phyloP scores from a whole-genome alignment of 805 yeast genomes.

The Kuraishia borneana region DNA sequence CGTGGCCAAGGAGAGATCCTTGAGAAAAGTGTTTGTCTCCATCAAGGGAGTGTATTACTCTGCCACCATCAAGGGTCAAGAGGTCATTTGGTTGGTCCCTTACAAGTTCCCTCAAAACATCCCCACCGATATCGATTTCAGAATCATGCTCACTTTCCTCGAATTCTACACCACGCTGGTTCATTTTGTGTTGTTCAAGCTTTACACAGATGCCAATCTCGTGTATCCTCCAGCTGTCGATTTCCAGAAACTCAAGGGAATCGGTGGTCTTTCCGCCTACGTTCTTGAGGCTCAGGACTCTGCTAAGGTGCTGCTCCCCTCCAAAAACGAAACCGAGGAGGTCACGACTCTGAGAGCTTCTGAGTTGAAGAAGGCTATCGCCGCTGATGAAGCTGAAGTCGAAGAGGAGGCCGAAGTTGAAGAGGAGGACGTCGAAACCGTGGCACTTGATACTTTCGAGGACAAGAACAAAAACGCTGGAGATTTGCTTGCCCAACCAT shows the following conservation, averaged over 20 bases:
- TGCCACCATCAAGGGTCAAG: constrained; percentile 85
- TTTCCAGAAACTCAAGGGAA: constrained; percentile 59
- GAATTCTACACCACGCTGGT: constrained; percentile 90
- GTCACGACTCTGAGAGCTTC: constrained; percentile 26
- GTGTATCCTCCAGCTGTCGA: constrained; percentile 88
- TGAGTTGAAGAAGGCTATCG: constrained; percentile 39
- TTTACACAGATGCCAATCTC: constrained; percentile 76
- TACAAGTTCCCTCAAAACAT: constrained; percentile 94
- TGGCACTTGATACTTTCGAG: constrained; percentile 61
- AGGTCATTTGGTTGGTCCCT: constrained; percentile 92
- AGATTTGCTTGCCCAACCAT: constrained; percentile 68
- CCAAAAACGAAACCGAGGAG: constrained; percentile 12
- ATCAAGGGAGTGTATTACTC: constrained; percentile 96
- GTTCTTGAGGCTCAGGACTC: constrained; percentile 48
- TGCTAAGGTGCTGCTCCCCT: constrained; percentile 26
- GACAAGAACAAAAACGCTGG: constrained; percentile 52
- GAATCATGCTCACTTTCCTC: constrained; percentile 92
- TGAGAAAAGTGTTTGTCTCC: constrained; percentile 87
- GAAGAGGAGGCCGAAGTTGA: constrained; percentile 24
- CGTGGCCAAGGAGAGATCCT: constrained; percentile 71
- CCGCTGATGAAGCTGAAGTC: constrained; percentile 36
- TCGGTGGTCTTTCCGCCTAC: constrained; percentile 83
- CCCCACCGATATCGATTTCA: constrained; percentile 89
- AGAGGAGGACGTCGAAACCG: constrained; percentile 27
- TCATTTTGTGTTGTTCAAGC: constrained; percentile 77